Evolutionary conservation across 225 moss, liverwort and hornwort genomes (phyloP).

Genomic region (Antitrichia curtipendula): DNA sequence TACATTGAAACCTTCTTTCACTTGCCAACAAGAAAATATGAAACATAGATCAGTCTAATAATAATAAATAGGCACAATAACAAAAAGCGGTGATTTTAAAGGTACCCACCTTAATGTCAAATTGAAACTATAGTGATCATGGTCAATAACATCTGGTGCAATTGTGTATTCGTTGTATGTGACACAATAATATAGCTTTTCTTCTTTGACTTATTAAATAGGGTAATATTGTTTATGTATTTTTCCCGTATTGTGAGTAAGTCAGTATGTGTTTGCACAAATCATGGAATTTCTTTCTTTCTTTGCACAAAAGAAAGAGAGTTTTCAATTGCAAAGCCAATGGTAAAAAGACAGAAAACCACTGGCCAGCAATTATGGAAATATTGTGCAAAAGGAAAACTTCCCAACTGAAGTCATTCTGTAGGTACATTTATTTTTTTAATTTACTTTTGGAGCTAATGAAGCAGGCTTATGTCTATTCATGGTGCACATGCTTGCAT

Average conservation of each 20-base stretch:
- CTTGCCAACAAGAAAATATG: background rate
- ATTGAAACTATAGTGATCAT: background rate
- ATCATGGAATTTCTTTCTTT: background rate
- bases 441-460: background rate
- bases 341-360: background rate
- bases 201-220: background rate
- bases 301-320: background rate
- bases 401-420: no score
- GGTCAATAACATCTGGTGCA: background rate
- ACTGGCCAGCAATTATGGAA: background rate
- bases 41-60: accelerated
- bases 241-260: background rate
- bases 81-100: background rate
- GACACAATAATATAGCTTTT: background rate
- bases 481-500: background rate
- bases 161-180: background rate
- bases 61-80: background rate
- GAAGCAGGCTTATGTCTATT: background rate
- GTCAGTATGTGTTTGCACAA: background rate
- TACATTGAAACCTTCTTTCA: background rate
- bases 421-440: background rate
- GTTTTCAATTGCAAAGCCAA: background rate
- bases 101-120: background rate
- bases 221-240: background rate
- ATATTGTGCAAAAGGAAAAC: background rate